Evolutionary conservation across 169 alveolate species (phyloP), one percentile per base, ranked within the genome.

Genomic region (Plasmodium berghei): DNA sequence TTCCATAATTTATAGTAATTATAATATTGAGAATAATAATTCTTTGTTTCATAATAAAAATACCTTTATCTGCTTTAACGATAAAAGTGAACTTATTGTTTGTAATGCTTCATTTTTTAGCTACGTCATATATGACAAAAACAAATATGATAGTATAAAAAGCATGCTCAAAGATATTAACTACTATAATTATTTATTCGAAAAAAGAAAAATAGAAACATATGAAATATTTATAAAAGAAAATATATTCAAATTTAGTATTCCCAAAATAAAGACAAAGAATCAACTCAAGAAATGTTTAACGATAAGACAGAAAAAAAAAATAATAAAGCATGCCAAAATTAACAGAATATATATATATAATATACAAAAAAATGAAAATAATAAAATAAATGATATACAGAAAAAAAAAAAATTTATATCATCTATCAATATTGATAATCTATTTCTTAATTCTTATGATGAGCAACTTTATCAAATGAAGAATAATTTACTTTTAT

Each of bases 61-160:
- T 34, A 34, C 42, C 42, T 34, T 3, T 54, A 61, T 83, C 40
- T 83, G 90, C 18, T 42, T 71, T 10, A 83, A 67, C 24, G 48
- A 52, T 22, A 40, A 10, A n/a, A 71, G 49, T 6, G 85, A 83
- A 10, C 28, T 83, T 28, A 20, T 67, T 24, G 40, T 83, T 34
- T 83, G 90, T 45, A 54, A 67, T 18, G 45, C 69, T 55, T 67
- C 20, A 28, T 83, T 83, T 40, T 83, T 83, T 56, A 16, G 22
- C 20, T 34, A 45, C 12, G 26, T 55, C 28, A 20, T 83, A 52
- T 34, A 26, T 28, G 61, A 67, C 66, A 40, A 45, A 18, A 55
- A 83, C 8, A 0, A 54, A 42, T 20, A 70, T 42, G 14, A 83
- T 56, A 52, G 5, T 48, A 67, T 67, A 12, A 67, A 48, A 45